Percentiles rank a stretch among this genome's conserved stretches.
phyloP scores from a whole-genome alignment of 805 yeast species.

The Priceomyces carsonii region DNA sequence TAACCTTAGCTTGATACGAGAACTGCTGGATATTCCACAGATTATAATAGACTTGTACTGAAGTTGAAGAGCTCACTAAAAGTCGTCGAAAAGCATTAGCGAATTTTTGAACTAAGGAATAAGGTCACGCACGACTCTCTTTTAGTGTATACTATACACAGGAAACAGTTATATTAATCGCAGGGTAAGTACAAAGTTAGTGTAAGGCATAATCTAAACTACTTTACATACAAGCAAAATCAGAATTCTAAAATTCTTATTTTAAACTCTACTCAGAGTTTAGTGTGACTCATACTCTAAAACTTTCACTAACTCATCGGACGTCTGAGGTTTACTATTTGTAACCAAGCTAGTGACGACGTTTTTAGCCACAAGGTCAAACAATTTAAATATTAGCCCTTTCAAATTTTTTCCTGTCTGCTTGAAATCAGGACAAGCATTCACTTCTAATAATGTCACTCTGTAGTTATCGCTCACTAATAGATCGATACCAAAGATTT shows the following conservation, averaged over 20 bases:
- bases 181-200: too few species aligned
- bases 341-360: conserved; percentile 52
- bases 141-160: too few species aligned
- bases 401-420: conserved; percentile 87
- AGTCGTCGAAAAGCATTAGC: conserved; percentile 6
- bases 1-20: conserved; percentile 7
- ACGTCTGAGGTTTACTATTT: conserved; percentile 10
- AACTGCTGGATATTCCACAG: conserved; percentile 6
- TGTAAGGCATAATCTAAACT: too few species aligned
- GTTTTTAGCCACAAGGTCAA: conserved; percentile 52
- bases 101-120: conserved; percentile 4
- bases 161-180: too few species aligned
- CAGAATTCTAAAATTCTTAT: too few species aligned
- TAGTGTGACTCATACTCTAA: too few species aligned
- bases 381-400: conserved; percentile 61
- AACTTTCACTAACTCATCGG: conserved; percentile 35
- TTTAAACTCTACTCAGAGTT: too few species aligned
- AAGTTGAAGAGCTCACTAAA: neutral
- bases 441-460: conserved; percentile 77
- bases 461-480: conserved; percentile 57
- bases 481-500: conserved; percentile 88
- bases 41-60: conserved; percentile 1
- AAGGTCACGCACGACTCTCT: conserved; percentile 2
- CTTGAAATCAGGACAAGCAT: conserved; percentile 94
- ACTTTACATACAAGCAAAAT: too few species aligned